Evolutionary conservation across 768 basidiomycete species (phyloP).

Genomic region (Termitomyces sp.): DNA sequence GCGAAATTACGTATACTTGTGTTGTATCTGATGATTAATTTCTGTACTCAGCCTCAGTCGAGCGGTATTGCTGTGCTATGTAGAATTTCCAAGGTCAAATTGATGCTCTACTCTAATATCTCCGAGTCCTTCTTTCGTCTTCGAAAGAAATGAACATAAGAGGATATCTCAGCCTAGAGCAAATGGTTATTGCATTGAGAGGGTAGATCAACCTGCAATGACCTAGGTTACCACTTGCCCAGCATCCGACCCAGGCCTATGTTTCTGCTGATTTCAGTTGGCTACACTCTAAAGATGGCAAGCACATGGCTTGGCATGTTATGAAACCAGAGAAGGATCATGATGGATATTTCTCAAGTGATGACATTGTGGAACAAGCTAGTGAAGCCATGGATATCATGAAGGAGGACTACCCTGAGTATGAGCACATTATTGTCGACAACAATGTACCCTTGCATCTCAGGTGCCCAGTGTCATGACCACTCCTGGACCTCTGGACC

Average conservation of each 20-base stretch:
- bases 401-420: slow-evolving; percentile 5
- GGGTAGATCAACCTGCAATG: no score
- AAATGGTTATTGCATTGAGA: no score
- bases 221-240: no score
- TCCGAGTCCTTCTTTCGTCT: no score
- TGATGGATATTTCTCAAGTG: not conserved
- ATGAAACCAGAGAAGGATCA: slow-evolving; percentile 23
- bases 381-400: slow-evolving; percentile 24
- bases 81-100: not conserved
- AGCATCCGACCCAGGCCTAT: no score
- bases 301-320: slow-evolving; percentile 21
- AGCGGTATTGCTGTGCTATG: not conserved
- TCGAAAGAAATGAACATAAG: no score
- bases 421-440: not conserved
- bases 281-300: not conserved
- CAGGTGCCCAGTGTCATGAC: not conserved
- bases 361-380: slow-evolving; percentile 24
- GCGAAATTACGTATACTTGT: not conserved
- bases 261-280: no score
- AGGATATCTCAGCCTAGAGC: no score
- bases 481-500: no score
- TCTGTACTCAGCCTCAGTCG: slow-evolving; percentile 1
- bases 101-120: no score
- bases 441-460: slow-evolving; percentile 7
- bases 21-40: slow-evolving; percentile 9